phyloP scores from a whole-genome alignment of 73 alveolate genomes.

The Blepharisma stoltei region DNA sequence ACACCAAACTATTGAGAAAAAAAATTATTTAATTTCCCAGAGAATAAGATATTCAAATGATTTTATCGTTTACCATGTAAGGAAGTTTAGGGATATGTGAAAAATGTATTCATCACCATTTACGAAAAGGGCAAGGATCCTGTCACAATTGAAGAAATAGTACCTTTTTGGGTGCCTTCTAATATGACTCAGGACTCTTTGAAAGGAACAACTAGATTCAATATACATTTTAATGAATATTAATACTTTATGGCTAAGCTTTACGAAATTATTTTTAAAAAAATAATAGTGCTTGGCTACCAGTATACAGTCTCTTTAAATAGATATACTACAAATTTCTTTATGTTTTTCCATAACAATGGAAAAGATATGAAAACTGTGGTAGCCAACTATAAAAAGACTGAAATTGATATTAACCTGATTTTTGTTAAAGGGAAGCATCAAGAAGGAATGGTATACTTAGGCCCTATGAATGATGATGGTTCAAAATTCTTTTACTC shows the following conservation, averaged over 20 bases:
- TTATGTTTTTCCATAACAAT: background rate
- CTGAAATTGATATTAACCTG: background rate
- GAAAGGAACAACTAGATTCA: slow-evolving; percentile 1
- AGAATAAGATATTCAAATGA: no score
- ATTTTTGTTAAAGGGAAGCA: background rate
- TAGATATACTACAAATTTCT: background rate
- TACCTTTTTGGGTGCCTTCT: background rate
- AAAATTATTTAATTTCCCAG: no score
- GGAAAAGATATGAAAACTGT: background rate
- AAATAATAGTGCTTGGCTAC: no score
- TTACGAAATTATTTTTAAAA: no score
- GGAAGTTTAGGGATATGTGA: slow-evolving; percentile 5
- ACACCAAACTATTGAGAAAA: no score
- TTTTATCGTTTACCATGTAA: no score
- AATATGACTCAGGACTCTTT: background rate
- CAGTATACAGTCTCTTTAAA: no score
- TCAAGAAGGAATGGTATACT: background rate
- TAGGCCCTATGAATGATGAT: slow-evolving; percentile 1
- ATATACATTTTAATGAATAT: no score
- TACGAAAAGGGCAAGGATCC: background rate
- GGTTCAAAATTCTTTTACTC: slow-evolving; percentile 1
- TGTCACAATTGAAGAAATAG: background rate
- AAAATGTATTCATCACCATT: background rate
- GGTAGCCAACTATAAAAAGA: no score
- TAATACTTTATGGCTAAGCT: no score